These are phyloP conservation scores for Xylariaceae sp. DNA, from an alignment of 2,329 filamentous ascomycete genomes.

Conservation along the genomic window DNA sequence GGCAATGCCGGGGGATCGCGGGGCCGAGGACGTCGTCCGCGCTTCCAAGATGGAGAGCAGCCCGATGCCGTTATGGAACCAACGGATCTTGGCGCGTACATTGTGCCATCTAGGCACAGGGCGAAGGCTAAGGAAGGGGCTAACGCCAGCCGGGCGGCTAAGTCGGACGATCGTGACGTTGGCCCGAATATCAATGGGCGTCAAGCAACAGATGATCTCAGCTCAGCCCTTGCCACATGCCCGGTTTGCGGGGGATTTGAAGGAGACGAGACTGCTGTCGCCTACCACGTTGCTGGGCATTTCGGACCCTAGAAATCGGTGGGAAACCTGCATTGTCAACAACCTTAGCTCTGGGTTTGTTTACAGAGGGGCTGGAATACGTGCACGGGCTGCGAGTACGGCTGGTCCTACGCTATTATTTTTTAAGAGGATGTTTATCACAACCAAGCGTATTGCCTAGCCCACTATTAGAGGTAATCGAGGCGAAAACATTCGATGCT, in stretches of 20 bases:
- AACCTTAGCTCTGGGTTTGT: background rate
- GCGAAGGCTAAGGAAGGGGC: conserved; percentile 28
- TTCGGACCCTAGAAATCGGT: conserved; percentile 37
- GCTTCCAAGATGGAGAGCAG: conserved; percentile 35
- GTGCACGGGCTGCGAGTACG: background rate
- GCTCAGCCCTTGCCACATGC: conserved; percentile 43
- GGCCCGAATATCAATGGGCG: conserved; percentile 12
- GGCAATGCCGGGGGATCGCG: conserved; percentile 11
- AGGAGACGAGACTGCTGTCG: conserved; percentile 64
- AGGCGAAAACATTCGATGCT: background rate
- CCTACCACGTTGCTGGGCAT: conserved; percentile 60
- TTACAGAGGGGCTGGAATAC: background rate
- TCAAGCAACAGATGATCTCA: conserved; percentile 21
- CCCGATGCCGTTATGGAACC: conserved; percentile 38
- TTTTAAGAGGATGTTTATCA: background rate
- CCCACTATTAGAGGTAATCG: background rate
- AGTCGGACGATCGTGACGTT: conserved; percentile 12
- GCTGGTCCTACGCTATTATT: background rate
- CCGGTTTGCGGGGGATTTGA: conserved; percentile 64
- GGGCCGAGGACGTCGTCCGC: conserved; percentile 26
- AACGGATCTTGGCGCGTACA: conserved; percentile 49
- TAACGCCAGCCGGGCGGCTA: conserved; percentile 18
- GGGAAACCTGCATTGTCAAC: background rate
- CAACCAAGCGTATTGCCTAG: background rate
- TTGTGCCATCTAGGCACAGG: conserved; percentile 38